Evolutionary conservation across 78 protist genomes (phyloP).

Genomic region (Dictyostelium citrinum): DNA sequence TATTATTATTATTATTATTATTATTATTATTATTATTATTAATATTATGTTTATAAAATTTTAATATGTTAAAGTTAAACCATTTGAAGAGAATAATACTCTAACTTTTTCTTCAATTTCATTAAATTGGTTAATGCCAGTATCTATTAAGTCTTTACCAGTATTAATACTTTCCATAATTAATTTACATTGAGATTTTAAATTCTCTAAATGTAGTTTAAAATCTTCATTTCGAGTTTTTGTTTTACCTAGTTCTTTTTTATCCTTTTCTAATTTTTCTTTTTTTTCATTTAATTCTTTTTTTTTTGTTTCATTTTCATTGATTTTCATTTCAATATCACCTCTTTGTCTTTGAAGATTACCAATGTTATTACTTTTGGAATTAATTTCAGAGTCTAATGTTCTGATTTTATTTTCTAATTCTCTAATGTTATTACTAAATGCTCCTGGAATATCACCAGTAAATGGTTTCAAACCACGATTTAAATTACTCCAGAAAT

Average conservation of each 20-base stretch:
- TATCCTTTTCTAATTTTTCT: neutral
- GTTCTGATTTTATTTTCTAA: neutral
- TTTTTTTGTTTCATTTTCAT: neutral
- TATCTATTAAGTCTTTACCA: neutral
- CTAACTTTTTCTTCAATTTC: neutral
- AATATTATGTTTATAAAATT: too few species aligned
- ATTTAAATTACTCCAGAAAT: neutral
- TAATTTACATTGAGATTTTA: neutral
- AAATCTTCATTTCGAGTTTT: neutral
- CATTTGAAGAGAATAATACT: neutral
- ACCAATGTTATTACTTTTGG: neutral
- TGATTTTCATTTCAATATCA: neutral
- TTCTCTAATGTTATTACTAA: neutral
- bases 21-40: too few species aligned
- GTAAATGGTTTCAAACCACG: neutral
- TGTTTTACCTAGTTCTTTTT: neutral
- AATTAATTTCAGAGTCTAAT: neutral
- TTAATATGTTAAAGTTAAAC: neutral
- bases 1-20: too few species aligned
- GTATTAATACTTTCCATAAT: neutral
- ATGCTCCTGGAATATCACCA: neutral
- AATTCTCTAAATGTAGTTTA: neutral
- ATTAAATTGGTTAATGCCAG: neutral
- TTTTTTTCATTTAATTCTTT: neutral
- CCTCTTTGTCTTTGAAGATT: neutral